These are phyloP conservation scores for Skeletonema potamos DNA, from an alignment of 108 stramenopile species.

Conservation along the genomic window DNA sequence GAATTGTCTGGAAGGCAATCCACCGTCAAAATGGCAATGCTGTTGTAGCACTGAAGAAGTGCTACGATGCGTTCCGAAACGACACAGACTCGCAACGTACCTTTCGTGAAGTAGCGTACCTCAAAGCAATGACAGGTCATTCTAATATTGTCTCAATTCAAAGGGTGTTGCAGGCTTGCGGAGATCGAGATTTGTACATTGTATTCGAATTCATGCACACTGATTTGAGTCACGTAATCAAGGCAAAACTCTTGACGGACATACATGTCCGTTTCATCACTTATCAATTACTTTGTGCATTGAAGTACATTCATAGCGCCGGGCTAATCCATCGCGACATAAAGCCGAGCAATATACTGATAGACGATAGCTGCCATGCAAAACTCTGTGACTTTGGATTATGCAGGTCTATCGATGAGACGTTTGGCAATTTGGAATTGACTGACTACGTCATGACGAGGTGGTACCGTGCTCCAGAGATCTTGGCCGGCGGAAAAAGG, in stretches of 20 bases:
- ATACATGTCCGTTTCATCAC: constrained; percentile 84
- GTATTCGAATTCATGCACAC: constrained; percentile 87
- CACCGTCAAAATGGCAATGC: constrained; percentile 57
- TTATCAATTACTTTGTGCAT: constrained; percentile 82
- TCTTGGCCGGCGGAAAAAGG: constrained; percentile 76
- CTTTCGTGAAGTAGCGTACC: constrained; percentile 82
- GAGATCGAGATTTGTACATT: constrained; percentile 85
- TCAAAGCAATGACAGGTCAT: constrained; percentile 67
- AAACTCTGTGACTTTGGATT: constrained; percentile 91
- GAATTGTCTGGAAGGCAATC: constrained; percentile 84
- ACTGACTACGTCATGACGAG: constrained; percentile 90
- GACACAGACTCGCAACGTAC: constrained; percentile 82
- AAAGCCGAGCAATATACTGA: constrained; percentile 87
- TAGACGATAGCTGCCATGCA: constrained; percentile 50
- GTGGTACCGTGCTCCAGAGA: constrained; percentile 87
- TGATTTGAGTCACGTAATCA: constrained; percentile 86
- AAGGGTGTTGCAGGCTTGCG: constrained; percentile 78
- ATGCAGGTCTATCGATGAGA: constrained; percentile 62
- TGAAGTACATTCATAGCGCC: constrained; percentile 84
- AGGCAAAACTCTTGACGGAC: constrained; percentile 60
- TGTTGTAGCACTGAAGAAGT: constrained; percentile 88
- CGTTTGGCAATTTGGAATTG: constrained; percentile 56
- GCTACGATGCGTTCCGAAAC: constrained; percentile 84
- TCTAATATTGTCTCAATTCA: constrained; percentile 79
- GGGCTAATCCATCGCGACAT: constrained; percentile 76